phyloP scores from a whole-genome alignment of 495 filamentous ascomycete genomes.

The Cercophora sp. region DNA sequence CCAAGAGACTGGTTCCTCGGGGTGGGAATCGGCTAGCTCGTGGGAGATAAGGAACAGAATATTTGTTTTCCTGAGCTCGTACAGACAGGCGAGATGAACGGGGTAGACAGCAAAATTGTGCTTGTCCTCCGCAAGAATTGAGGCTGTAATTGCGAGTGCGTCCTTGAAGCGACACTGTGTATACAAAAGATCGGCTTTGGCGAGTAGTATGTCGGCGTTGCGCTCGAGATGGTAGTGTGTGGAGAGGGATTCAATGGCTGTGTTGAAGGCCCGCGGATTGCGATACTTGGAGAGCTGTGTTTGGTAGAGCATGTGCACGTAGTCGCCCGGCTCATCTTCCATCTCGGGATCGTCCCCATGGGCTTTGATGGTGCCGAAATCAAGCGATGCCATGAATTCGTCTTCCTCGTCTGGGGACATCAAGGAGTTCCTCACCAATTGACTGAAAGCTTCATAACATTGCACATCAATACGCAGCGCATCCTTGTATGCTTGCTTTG shows the following conservation, averaged over 20 bases:
- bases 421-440: slow-evolving; percentile 93
- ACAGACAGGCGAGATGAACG: slow-evolving; percentile 85
- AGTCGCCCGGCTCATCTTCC: slow-evolving; percentile 79
- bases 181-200: slow-evolving; percentile 87
- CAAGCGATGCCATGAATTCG: slow-evolving; percentile 82
- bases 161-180: slow-evolving; percentile 92
- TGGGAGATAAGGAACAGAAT: slow-evolving; percentile 91
- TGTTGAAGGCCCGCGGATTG: slow-evolving; percentile 74
- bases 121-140: slow-evolving; percentile 72
- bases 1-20: slow-evolving; percentile 86
- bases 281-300: slow-evolving; percentile 95
- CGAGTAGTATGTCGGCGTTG: slow-evolving; percentile 89
- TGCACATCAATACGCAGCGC: slow-evolving; percentile 95
- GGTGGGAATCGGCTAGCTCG: slow-evolving; percentile 86
- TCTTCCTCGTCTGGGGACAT: slow-evolving; percentile 98
- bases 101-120: slow-evolving; percentile 90
- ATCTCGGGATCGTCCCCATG: slow-evolving; percentile 48
- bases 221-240: slow-evolving; percentile 85
- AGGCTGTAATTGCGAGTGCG: slow-evolving; percentile 76
- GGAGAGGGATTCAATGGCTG: slow-evolving; percentile 84
- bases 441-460: slow-evolving; percentile 96
- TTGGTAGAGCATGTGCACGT: slow-evolving; percentile 95
- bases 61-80: slow-evolving; percentile 82
- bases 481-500: slow-evolving; percentile 97
- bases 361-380: slow-evolving; percentile 76